phyloP scores from a whole-genome alignment of 2,329 filamentous ascomycete species.

The Aspergillus arachidicola region DNA sequence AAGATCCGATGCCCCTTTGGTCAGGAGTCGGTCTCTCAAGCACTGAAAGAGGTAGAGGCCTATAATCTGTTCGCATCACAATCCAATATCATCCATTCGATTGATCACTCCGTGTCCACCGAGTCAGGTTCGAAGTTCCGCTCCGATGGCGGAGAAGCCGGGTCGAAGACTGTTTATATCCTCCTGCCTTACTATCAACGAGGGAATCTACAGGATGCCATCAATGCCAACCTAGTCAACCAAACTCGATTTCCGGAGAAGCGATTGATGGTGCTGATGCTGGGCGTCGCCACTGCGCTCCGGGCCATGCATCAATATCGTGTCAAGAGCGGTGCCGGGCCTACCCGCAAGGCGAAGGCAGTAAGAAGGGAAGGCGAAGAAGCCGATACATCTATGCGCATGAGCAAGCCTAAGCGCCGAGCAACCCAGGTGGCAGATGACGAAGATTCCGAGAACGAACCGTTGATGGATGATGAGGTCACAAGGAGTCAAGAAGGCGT shows the following conservation, averaged over 20 bases:
- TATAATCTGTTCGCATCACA: conserved; percentile 86
- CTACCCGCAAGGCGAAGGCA: conserved; percentile 57
- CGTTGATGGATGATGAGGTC: conserved; percentile 79
- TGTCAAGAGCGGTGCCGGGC: conserved; percentile 59
- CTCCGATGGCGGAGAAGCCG: conserved; percentile 60
- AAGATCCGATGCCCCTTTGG: conserved; percentile 99
- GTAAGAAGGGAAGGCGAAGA: conserved; percentile 58
- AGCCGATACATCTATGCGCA: conserved; percentile 50
- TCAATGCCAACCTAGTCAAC: conserved; percentile 98
- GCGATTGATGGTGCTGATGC: conserved; percentile 82
- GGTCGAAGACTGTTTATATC: conserved; percentile 93
- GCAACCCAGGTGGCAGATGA: conserved; percentile 52
- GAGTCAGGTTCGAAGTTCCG: conserved; percentile 63
- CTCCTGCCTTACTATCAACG: conserved; percentile 92
- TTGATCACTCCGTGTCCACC: conserved; percentile 79
- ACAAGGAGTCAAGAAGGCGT: conserved; percentile 68
- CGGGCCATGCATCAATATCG: conserved; percentile 90
- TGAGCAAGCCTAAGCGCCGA: conserved; percentile 42
- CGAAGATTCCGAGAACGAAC: conserved; percentile 76
- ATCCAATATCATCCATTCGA: conserved; percentile 80
- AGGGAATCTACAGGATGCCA: conserved; percentile 95
- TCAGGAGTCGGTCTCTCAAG: conserved; percentile 90
- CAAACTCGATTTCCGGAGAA: conserved; percentile 87
- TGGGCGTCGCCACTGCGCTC: conserved; percentile 87
- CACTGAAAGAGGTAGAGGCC: conserved; percentile 95